phyloP scores from a whole-genome alignment of 1,139 yeast genomes.

The Saccharomyces hybrid region DNA sequence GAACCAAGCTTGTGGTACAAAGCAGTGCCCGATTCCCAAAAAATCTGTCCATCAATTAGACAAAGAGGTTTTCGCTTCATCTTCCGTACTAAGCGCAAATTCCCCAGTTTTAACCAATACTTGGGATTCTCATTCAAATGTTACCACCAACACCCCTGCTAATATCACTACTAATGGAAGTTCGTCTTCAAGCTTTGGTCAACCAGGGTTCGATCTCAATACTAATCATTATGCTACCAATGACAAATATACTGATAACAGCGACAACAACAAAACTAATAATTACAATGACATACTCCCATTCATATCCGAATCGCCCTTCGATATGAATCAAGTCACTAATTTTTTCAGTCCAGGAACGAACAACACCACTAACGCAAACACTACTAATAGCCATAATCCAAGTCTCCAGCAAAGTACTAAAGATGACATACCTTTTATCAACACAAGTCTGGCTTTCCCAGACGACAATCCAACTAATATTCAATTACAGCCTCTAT shows the following conservation, averaged over 20 bases:
- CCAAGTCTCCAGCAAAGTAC: neutral
- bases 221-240: neutral
- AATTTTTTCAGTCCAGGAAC: slow-evolving; percentile 1
- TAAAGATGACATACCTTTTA: slow-evolving; percentile 12
- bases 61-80: neutral
- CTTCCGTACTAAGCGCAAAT: neutral
- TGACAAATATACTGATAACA: neutral
- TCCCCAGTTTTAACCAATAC: slow-evolving; percentile 5
- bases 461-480: slow-evolving; percentile 9
- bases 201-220: slow-evolving; percentile 6
- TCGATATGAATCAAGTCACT: slow-evolving; percentile 2
- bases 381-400: neutral
- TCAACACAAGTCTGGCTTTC: slow-evolving; percentile 22
- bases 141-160: slow-evolving; percentile 6
- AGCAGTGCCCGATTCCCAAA: slow-evolving; percentile 59
- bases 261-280: neutral
- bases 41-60: slow-evolving; percentile 6
- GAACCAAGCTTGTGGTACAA: slow-evolving; percentile 80
- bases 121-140: slow-evolving; percentile 8
- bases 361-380: neutral
- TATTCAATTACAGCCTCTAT: neutral
- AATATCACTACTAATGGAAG: slow-evolving; percentile 1
- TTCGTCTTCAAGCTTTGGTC: slow-evolving; percentile 10
- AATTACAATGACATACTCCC: neutral
- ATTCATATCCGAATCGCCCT: slow-evolving; percentile 2